These are phyloP conservation scores for Scheffersomyces parashehatae DNA, from an alignment of 1,139 yeast species.

Conservation along the genomic window DNA sequence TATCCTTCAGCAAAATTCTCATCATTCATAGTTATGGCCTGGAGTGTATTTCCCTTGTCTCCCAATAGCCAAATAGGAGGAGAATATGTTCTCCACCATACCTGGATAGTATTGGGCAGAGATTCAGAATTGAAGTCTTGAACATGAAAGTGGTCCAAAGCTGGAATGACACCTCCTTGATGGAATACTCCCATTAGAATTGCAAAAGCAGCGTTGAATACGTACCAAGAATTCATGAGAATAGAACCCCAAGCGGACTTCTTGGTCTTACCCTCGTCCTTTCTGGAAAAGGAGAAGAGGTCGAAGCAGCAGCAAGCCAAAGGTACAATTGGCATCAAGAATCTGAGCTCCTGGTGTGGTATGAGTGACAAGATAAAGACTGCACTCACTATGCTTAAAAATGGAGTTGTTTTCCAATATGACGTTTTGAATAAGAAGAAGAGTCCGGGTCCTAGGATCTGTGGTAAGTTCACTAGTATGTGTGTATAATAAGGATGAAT, in stretches of 20 bases:
- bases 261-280: constrained; percentile 1
- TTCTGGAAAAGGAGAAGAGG: constrained; percentile 13
- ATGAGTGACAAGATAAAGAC: constrained; percentile 60
- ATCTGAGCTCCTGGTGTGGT: constrained; percentile 92
- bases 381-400: constrained; percentile 64
- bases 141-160: constrained; percentile 41
- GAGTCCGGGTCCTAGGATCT: constrained; percentile 75
- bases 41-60: constrained; percentile 17
- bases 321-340: constrained; percentile 77
- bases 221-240: constrained; percentile 53
- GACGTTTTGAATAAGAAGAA: constrained; percentile 40
- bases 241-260: constrained; percentile 14
- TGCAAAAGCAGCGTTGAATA: constrained; percentile 62
- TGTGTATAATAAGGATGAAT: constrained; percentile 80
- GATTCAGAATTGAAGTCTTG: constrained; percentile 2
- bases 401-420: constrained; percentile 51
- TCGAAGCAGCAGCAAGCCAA: constrained; percentile 65
- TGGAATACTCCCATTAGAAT: constrained; percentile 77
- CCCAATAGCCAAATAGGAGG: constrained; percentile 91
- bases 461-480: constrained; percentile 71
- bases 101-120: constrained; percentile 32
- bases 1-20: constrained; percentile 6
- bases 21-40: constrained; percentile 20
- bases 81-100: constrained; percentile 95
- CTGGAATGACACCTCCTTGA: constrained; percentile 87